A percentile compares a stretch with the other conserved stretches of the same genome.
Evolutionary conservation across 2,329 filamentous ascomycete genomes (phyloP).

Genomic region (Scedosporium boydii): DNA sequence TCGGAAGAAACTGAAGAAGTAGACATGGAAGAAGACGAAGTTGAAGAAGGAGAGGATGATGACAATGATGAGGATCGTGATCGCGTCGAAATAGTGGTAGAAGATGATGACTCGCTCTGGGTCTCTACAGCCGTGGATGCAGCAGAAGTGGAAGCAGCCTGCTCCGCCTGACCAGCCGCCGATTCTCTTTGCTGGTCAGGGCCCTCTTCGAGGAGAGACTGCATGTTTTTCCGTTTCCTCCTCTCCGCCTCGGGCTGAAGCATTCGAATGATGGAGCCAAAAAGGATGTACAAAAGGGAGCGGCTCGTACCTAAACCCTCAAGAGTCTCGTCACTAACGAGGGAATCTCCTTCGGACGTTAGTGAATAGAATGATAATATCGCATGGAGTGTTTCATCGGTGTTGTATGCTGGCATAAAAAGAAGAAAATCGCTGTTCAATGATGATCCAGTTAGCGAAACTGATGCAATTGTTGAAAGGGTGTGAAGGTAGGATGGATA

Average conservation of each 20-base stretch:
- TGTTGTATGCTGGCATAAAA: conserved; percentile 62
- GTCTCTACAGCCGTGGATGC: neutral
- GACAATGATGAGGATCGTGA: conserved; percentile 8
- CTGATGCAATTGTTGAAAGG: neutral
- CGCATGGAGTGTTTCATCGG: conserved; percentile 63
- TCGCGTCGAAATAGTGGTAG: neutral
- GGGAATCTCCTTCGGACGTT: conserved; percentile 87
- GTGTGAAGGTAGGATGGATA: neutral
- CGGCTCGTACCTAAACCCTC: conserved; percentile 85
- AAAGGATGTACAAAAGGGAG: conserved; percentile 62
- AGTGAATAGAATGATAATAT: conserved; percentile 90
- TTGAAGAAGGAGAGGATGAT: conserved; percentile 9
- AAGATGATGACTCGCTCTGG: neutral
- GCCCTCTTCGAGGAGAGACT: neutral
- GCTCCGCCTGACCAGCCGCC: neutral
- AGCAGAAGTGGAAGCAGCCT: neutral
- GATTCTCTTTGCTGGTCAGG: neutral
- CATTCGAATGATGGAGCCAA: conserved; percentile 60
- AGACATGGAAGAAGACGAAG: neutral
- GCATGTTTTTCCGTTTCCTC: conserved; percentile 4
- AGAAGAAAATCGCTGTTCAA: conserved; percentile 75
- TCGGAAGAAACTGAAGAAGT: neutral
- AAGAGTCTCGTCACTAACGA: conserved; percentile 81
- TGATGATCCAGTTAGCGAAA: neutral
- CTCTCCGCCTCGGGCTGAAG: conserved; percentile 8